Evolutionary conservation across 352 stramenopile species (phyloP).

Genomic region (Nothophytophthora sp.): DNA sequence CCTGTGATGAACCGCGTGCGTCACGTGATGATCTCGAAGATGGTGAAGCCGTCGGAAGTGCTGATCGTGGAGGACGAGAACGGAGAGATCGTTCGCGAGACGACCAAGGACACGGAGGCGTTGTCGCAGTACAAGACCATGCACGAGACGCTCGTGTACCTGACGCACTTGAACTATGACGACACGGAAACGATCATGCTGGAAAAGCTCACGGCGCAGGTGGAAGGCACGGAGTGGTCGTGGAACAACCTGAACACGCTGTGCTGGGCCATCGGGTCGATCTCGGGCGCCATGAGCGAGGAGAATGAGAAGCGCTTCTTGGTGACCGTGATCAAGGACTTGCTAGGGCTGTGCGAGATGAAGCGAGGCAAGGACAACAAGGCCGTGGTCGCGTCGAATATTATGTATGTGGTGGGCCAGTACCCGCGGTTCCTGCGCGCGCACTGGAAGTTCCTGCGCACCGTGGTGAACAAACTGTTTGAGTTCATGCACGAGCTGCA

Average conservation of each 20-base stretch:
- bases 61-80: slow-evolving; percentile 99
- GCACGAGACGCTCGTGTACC: slow-evolving; percentile 98
- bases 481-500: slow-evolving; percentile 99
- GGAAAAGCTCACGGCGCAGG: slow-evolving; percentile 95
- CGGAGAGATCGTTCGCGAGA: slow-evolving; percentile 96
- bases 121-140: slow-evolving; percentile 99
- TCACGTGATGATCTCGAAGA: slow-evolving; percentile 98
- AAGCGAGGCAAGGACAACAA: slow-evolving; percentile 99
- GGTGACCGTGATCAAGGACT: slow-evolving; percentile 99
- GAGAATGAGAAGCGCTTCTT: slow-evolving; percentile 99
- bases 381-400: slow-evolving; percentile 99
- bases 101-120: slow-evolving; percentile 99
- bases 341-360: slow-evolving; percentile 97
- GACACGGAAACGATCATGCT: slow-evolving; percentile 99
- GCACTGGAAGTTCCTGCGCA: slow-evolving; percentile 99
- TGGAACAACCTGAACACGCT: slow-evolving; percentile 99
- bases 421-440: slow-evolving; percentile 99
- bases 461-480: slow-evolving; percentile 99
- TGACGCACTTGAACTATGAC: slow-evolving; percentile 99
- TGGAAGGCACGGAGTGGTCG: slow-evolving; percentile 86
- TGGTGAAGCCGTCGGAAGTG: slow-evolving; percentile 99
- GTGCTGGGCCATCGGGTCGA: slow-evolving; percentile 99
- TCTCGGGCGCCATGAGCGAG: slow-evolving; percentile 98
- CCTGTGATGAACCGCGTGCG: slow-evolving; percentile 94
- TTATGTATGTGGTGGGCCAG: slow-evolving; percentile 99